These are phyloP conservation scores for Punica granatum DNA, from an alignment of 345 rosid species.

Conservation along the genomic window DNA sequence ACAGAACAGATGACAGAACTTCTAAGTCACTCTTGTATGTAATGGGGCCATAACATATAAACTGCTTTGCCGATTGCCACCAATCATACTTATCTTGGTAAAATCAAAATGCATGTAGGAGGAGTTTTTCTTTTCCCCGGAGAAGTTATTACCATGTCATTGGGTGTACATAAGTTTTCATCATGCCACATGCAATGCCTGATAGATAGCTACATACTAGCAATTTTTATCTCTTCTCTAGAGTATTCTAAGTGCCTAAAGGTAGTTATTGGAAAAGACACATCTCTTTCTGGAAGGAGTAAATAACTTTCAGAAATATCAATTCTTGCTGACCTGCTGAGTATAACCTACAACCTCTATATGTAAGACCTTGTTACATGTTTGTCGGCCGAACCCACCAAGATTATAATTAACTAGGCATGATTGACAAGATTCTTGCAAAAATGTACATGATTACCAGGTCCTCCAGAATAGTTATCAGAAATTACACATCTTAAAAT, in stretches of 20 bases:
- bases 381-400: background rate
- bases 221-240: background rate
- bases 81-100: background rate
- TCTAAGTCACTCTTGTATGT: background rate
- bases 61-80: background rate
- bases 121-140: background rate
- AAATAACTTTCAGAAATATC: background rate
- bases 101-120: background rate
- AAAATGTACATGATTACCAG: background rate
- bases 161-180: background rate
- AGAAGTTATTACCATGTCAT: no score
- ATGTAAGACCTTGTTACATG: background rate
- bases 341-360: no score
- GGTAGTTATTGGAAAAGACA: background rate
- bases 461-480: background rate
- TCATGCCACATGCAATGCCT: background rate
- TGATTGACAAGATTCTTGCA: background rate
- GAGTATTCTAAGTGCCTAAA: background rate
- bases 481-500: background rate
- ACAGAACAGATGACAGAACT: background rate
- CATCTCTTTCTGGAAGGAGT: background rate
- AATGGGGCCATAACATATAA: background rate
- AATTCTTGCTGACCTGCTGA: background rate
- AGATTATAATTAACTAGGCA: background rate
- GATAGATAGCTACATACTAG: background rate